Evolutionary conservation across 1,139 yeast genomes (phyloP), one percentile per base, ranked within the genome.

Genomic region (Kodamaea anthophila): DNA sequence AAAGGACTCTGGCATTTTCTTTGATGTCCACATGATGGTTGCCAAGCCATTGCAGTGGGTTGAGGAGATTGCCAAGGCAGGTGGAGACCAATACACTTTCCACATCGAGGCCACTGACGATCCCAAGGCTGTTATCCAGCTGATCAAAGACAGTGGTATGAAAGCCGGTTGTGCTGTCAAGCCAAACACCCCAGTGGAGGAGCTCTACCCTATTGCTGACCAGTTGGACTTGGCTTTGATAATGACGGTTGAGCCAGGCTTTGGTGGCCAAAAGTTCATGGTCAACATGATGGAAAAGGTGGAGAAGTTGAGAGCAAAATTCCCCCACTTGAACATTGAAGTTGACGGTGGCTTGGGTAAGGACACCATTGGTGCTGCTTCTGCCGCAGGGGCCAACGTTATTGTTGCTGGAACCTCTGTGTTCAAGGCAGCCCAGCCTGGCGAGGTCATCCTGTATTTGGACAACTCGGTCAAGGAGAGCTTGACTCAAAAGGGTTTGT

Each of bases 1-100:
- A 30, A 53, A 62, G 37, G 72, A 65, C 23, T 55, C 58, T 24
- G 53, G 57, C 15, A 77, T 82, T n/a, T 88, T 87, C 53, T 88
- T 91, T 51, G 99, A 91, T 58, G 87, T 97, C 58, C 98, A 91
- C 60, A 88, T 91, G 97, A 91, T 91, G 99, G 97, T 91, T 22
- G 66, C 88, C 21, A 77, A 85, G 45, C 99, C 99, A 11, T 93
- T 82, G 53, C 79, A 80, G 53, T 91, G 98, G 98, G 93, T 91
- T 34, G 83, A 75, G 31, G 94, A 83, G 40, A 80, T 93, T 50
- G 97, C 94, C 25, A 75, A 80, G 43, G 93, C 94, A 25, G 97
- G 98, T 35, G 97, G 96, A 26, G 95, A 88, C 57, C 94, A 83
- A 54, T 91, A 86, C 56, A 87, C 97, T 8, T 91, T 91, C 72